Base-by-base conservation (phyloP, 1,284 basidiomycete genomes). In the Irpex lacteus region DNA sequence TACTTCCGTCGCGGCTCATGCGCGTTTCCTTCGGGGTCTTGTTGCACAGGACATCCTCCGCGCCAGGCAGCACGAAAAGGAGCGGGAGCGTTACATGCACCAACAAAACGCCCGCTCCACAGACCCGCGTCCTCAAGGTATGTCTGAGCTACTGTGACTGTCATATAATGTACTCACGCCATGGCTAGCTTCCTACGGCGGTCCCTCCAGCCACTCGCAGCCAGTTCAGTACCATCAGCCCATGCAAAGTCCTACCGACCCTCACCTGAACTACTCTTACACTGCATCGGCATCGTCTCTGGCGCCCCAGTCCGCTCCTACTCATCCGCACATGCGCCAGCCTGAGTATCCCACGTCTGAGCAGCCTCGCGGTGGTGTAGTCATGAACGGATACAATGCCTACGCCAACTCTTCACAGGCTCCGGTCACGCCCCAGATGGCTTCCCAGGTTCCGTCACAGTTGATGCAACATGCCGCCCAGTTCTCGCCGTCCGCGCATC, bases 11-110 rank as follows among this genome's bases (percentile, higher is more conserved):
- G 82, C 84, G 40, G 86, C 87, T 69, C 92, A 93, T 70, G 84
- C 90, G 50, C 87, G 91, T 52, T 94, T 94, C 77, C 78, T 94
- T 54, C 84, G 85, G 69, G 85, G 83, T 61, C 79, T 94, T 56
- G 80, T 92, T 32, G 80, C 80, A n/a, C 83, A 84, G 68, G 88
- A 91, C 68, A 79, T 82, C 66, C 81, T 85, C 18, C 83, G 83
- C 69, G 74, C 79, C 61, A 83, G 84, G 61, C 81, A 77, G 70
- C 40, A 26, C 8, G 65, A 66, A 55, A 65, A 64, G 37, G 66
- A 70, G 38, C 38, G 60, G 19, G 66, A 70, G 38, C 38, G 60
- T 44, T 50, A 63, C 32, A 37, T 61, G 50, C 64, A 63, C 53
- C 63, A 26, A 26, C 63, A 61, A 56, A 32, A 38, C 50, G 53